Evolutionary conservation across 177 flowering plant species (phyloP).

Genomic region (Vitis hybrid): DNA sequence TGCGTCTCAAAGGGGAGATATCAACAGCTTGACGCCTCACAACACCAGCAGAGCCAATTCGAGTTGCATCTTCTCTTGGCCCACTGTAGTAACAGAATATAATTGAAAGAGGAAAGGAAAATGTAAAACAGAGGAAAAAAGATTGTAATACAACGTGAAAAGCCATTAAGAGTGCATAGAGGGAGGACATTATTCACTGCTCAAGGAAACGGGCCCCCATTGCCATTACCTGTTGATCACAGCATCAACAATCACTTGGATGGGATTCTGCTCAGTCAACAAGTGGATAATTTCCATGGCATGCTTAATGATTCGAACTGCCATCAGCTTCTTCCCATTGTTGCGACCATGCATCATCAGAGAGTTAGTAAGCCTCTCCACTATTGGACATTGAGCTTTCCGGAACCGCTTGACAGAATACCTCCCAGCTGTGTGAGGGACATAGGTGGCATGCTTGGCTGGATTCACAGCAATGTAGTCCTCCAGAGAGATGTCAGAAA

Average conservation of each 20-base stretch:
- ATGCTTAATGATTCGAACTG: conserved; percentile 34
- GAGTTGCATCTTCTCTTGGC: conserved; percentile 56
- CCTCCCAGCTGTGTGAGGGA: conserved; percentile 46
- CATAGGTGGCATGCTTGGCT: conserved; percentile 37
- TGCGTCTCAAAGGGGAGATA: conserved; percentile 47
- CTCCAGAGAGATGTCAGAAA: conserved; percentile 25
- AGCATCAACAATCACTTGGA: conserved; percentile 43
- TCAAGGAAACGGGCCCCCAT: neutral
- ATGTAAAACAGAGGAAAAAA: neutral
- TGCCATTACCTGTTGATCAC: conserved; percentile 30
- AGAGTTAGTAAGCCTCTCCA: conserved; percentile 46
- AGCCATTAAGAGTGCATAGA: no score
- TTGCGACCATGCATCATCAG: conserved; percentile 44
- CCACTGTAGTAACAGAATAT: conserved; percentile 28
- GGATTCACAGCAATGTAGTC: conserved; percentile 31
- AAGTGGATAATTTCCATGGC: conserved; percentile 45
- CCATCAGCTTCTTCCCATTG: conserved; percentile 44
- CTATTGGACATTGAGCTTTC: conserved; percentile 44
- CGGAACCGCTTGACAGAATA: conserved; percentile 40
- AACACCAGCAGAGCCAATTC: conserved; percentile 60
- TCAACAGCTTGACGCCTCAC: conserved; percentile 58
- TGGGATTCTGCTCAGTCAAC: conserved; percentile 37
- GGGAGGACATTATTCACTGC: neutral
- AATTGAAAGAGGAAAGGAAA: neutral
- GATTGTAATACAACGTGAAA: neutral